These are phyloP conservation scores for Ogataea nakhonphanomensis DNA, from an alignment of 805 yeast species.

Conservation along the genomic window DNA sequence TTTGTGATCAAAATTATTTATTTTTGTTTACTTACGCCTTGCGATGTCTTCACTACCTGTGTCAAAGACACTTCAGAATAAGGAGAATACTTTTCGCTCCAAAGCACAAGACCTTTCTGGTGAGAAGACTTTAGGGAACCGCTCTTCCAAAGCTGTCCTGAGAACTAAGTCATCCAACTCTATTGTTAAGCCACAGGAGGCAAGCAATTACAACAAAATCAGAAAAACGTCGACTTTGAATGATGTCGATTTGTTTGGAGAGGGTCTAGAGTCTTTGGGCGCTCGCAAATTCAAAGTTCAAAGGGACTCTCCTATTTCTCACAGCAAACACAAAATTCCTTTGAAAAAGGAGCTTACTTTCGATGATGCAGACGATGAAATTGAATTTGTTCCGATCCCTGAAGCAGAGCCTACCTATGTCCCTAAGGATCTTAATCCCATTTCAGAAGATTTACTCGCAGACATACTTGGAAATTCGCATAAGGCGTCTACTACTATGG, in stretches of 20 bases:
- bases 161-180: conserved; percentile 28
- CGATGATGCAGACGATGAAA: conserved; percentile 34
- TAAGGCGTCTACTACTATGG: conserved; percentile 4
- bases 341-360: conserved; percentile 4
- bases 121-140: conserved; percentile 16
- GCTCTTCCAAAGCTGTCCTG: conserved; percentile 19
- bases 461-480: conserved; percentile 23
- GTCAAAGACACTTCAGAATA: conserved; percentile 13
- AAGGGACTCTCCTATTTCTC: conserved; percentile 28
- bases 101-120: conserved; percentile 7
- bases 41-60: conserved; percentile 18
- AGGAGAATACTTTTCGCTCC: conserved; percentile 19
- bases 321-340: conserved; percentile 17
- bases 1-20: conserved; percentile 6
- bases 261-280: conserved; percentile 11
- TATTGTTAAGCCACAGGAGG: conserved; percentile 11
- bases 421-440: conserved; percentile 44
- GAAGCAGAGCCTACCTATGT: conserved; percentile 38
- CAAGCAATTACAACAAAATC: conserved; percentile 20
- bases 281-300: conserved; percentile 33
- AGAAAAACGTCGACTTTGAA: conserved; percentile 18
- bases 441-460: conserved; percentile 30
- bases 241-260: conserved; percentile 3
- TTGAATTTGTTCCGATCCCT: conserved; percentile 46
- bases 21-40: conserved; percentile 4